Percentiles rank a stretch among this genome's conserved stretches.
These are phyloP conservation scores for Lachnellula arida DNA, from an alignment of 2,329 filamentous ascomycete genomes.

Conservation along the genomic window DNA sequence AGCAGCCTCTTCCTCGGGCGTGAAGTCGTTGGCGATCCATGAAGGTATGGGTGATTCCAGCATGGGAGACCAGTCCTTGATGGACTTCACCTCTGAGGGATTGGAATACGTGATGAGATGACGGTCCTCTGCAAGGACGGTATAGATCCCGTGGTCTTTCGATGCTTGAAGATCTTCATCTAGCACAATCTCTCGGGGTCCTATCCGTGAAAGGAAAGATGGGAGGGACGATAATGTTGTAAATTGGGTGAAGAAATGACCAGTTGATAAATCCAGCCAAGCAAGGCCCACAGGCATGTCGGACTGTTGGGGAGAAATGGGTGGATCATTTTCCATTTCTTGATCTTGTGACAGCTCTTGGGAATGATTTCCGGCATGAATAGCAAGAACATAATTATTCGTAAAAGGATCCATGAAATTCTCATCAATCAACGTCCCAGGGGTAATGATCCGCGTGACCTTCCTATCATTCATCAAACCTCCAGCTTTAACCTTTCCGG, in stretches of 20 bases:
- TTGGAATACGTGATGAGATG: conserved; percentile 71
- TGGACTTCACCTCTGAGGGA: conserved; percentile 35
- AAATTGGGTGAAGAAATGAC: conserved; percentile 83
- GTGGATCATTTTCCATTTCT: not conserved
- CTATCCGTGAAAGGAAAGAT: conserved; percentile 78
- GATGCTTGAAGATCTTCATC: conserved; percentile 56
- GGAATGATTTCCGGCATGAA: conserved; percentile 51
- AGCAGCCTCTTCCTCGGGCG: conserved; percentile 64
- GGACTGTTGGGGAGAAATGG: conserved; percentile 3
- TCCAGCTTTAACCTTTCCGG: conserved; percentile 67
- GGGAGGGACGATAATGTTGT: conserved; percentile 66
- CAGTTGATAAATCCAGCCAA: conserved; percentile 94
- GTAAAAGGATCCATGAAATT: conserved; percentile 93
- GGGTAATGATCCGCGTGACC: conserved; percentile 84
- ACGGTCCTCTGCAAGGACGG: conserved; percentile 68
- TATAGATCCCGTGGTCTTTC: conserved; percentile 57
- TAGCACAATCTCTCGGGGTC: conserved; percentile 79
- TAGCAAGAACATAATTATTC: conserved; percentile 86
- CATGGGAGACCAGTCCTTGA: conserved; percentile 63
- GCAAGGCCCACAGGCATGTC: conserved; percentile 65
- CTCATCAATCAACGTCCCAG: conserved; percentile 94
- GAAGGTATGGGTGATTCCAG: conserved; percentile 66
- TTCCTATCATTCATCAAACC: conserved; percentile 79
- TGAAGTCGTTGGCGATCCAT: conserved; percentile 53
- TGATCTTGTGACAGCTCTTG: conserved; percentile 15